These are phyloP conservation scores for Syzygium syzygioides DNA, from an alignment of 441 rosid genomes.

Conservation along the genomic window DNA sequence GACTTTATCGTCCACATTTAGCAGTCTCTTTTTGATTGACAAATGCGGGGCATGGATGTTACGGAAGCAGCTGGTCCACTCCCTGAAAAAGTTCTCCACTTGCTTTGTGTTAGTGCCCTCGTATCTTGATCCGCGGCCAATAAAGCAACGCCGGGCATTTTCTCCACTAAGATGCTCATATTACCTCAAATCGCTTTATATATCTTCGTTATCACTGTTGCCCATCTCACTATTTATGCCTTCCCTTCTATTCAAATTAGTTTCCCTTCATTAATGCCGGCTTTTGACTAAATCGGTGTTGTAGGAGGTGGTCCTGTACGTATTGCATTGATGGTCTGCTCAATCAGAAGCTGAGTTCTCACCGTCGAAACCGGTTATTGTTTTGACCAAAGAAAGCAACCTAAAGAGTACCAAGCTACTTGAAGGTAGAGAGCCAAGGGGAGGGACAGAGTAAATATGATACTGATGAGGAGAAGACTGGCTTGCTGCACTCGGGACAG, in stretches of 20 bases:
- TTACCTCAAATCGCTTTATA: not conserved
- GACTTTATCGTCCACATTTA: not conserved
- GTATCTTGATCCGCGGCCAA: not conserved
- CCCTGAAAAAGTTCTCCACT: not conserved
- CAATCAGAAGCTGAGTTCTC: not conserved
- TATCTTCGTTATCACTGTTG: not conserved
- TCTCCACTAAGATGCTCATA: not conserved
- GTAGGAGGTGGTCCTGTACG: not conserved
- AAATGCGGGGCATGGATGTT: not conserved
- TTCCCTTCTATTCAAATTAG: not conserved
- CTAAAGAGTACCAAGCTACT: not conserved
- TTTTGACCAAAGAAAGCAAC: not conserved
- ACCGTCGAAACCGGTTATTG: not conserved
- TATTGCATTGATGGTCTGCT: not conserved
- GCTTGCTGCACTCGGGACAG: slow-evolving; percentile 65
- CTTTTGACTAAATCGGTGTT: not conserved
- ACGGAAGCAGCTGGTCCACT: not conserved
- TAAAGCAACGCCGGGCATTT: not conserved
- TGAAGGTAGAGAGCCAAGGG: not conserved
- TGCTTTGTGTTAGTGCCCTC: not conserved
- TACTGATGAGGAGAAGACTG: slow-evolving; percentile 54
- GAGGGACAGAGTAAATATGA: slow-evolving; percentile 15
- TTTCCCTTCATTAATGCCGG: not conserved
- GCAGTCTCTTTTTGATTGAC: not conserved
- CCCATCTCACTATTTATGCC: not conserved